A percentile compares a stretch with the other conserved stretches of the same genome.
These are phyloP conservation scores for Pulveroboletus frians DNA, from an alignment of 768 basidiomycete species.

Conservation along the genomic window DNA sequence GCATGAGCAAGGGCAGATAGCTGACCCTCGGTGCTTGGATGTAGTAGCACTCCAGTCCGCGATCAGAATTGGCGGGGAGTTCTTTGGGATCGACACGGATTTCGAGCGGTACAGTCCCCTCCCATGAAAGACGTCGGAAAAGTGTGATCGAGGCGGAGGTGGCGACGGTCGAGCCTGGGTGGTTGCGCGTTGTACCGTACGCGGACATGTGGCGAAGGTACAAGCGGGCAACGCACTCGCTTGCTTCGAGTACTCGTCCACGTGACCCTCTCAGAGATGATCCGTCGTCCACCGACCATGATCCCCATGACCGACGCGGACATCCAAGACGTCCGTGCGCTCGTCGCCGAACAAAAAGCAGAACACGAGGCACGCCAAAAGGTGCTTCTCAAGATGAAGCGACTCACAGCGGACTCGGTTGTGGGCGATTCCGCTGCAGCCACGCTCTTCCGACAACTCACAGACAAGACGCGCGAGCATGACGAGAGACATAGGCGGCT, in stretches of 20 bases:
- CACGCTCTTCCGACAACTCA: constrained; percentile 15
- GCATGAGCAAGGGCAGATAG: constrained; percentile 88
- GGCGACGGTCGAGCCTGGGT: constrained; percentile 41
- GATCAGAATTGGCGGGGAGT: constrained; percentile 84
- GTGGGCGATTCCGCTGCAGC: constrained; percentile 4
- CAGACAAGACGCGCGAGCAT: constrained; percentile 21
- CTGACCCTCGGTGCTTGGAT: constrained; percentile 86
- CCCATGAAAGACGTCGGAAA: constrained; percentile 87
- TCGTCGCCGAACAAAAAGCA: constrained; percentile 46
- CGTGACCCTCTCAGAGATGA: no score
- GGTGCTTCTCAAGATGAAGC: constrained; percentile 42
- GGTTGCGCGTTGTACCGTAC: constrained; percentile 50
- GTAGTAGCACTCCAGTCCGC: constrained; percentile 86
- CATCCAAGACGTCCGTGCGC: constrained; percentile 71
- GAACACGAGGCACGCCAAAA: constrained; percentile 39
- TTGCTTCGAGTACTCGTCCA: no score
- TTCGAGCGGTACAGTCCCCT: constrained; percentile 84
- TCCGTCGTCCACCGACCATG: constrained; percentile 70
- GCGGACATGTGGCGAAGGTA: constrained; percentile 41
- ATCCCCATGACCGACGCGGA: constrained; percentile 73
- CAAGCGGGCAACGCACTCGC: no score
- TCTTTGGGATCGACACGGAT: constrained; percentile 86
- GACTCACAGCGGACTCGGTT: constrained; percentile 31
- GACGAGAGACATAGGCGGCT: constrained; percentile 27
- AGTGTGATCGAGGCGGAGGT: constrained; percentile 67